These are phyloP conservation scores for Laburnicola sp. DNA, from an alignment of 2,329 filamentous ascomycete genomes.

Conservation along the genomic window DNA sequence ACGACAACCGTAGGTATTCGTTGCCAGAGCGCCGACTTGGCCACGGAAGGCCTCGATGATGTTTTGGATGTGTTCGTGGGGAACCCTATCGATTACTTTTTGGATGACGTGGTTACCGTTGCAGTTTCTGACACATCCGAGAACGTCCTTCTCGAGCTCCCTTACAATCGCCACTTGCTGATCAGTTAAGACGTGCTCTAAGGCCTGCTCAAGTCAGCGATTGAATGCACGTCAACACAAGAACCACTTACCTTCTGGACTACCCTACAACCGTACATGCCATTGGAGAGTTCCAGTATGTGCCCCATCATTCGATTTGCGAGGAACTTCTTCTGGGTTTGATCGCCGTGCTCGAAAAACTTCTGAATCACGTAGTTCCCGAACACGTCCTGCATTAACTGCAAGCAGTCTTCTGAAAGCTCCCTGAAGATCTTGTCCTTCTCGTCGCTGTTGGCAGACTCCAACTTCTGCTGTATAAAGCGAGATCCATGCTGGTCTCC, in stretches of 20 bases:
- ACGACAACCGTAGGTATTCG: slow-evolving; percentile 84
- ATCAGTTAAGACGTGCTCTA: slow-evolving; percentile 88
- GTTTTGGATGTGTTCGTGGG: slow-evolving; percentile 77
- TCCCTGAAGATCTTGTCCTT: slow-evolving; percentile 90
- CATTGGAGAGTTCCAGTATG: slow-evolving; percentile 74
- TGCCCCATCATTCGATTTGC: slow-evolving; percentile 87
- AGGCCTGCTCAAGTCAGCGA: slow-evolving; percentile 59
- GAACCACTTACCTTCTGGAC: slow-evolving; percentile 75
- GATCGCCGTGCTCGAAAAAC: slow-evolving; percentile 93
- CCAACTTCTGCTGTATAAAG: slow-evolving; percentile 91
- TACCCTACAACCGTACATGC: slow-evolving; percentile 93
- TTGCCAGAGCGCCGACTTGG: slow-evolving; percentile 72
- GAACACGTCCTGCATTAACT: slow-evolving; percentile 94
- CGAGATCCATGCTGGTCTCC: slow-evolving; percentile 94
- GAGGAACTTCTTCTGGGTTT: slow-evolving; percentile 85
- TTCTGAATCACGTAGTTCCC: slow-evolving; percentile 99
- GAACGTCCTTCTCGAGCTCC: slow-evolving; percentile 76
- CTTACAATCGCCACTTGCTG: slow-evolving; percentile 83
- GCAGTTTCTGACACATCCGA: slow-evolving; percentile 79
- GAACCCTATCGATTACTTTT: slow-evolving; percentile 83
- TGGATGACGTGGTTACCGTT: slow-evolving; percentile 98
- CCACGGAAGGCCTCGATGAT: slow-evolving; percentile 79
- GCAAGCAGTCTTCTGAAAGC: slow-evolving; percentile 79
- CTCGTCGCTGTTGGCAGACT: slow-evolving; percentile 91
- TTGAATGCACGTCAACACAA: not conserved